Conservation (phyloP, 129 eudicot genomes). For the Flaveria ramosissima region DNA sequence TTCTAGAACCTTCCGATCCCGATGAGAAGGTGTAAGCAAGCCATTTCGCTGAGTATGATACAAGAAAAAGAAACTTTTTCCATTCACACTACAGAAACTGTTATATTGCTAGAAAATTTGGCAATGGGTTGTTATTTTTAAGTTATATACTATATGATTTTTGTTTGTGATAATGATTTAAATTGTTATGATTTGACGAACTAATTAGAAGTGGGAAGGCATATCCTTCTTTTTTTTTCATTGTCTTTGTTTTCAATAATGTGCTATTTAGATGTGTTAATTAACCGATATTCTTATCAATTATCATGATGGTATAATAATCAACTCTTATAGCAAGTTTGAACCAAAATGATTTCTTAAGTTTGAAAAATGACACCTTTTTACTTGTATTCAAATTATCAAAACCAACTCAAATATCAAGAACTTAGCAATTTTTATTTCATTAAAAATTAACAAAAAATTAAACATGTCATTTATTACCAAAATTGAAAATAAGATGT, state of each 20-base stretch:
- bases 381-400: too few species aligned
- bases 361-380: too few species aligned
- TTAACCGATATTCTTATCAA: not conserved
- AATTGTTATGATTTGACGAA: constrained; percentile 33
- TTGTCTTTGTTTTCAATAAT: not conserved
- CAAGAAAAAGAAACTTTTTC: constrained; percentile 17
- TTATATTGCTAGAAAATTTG: constrained; percentile 14
- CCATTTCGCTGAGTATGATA: constrained; percentile 13
- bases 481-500: too few species aligned
- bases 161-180: constrained; percentile 32
- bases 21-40: constrained; percentile 39
- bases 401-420: too few species aligned
- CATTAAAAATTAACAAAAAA: too few species aligned
- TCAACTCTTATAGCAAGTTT: not conserved
- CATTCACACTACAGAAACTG: constrained; percentile 15
- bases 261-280: not conserved
- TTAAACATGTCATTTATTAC: too few species aligned
- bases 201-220: constrained; percentile 17
- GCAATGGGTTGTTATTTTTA: constrained; percentile 22
- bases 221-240: not conserved
- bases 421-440: too few species aligned
- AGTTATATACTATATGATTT: constrained; percentile 38
- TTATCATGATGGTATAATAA: not conserved
- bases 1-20: constrained; percentile 37
- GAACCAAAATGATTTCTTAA: not conserved